These are phyloP conservation scores for Phytophthora hybrid DNA, from an alignment of 352 stramenopile species.

Conservation along the genomic window DNA sequence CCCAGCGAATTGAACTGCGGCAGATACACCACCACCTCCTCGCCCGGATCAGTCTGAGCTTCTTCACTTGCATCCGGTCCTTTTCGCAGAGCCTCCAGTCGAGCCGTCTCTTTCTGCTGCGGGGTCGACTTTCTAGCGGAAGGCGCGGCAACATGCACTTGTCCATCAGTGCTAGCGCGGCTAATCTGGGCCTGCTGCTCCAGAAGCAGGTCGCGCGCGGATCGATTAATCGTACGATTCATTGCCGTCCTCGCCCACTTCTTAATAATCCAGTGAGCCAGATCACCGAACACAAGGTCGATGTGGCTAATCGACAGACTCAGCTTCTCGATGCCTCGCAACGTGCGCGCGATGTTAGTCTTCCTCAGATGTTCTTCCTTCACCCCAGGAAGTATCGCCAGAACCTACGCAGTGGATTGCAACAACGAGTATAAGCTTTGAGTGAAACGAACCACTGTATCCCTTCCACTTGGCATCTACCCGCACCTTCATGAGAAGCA, in stretches of 20 bases:
- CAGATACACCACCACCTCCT: conserved; percentile 57
- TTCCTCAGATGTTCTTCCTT: conserved; percentile 60
- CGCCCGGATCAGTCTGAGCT: conserved; percentile 28
- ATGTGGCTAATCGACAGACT: conserved; percentile 51
- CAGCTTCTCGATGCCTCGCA: conserved; percentile 55
- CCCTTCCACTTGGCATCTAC: not conserved
- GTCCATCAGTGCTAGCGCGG: conserved; percentile 33
- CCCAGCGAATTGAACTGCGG: conserved; percentile 73
- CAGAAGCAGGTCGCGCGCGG: conserved; percentile 51
- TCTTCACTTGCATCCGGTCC: conserved; percentile 14
- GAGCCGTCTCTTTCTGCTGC: conserved; percentile 37
- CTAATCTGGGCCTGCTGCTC: conserved; percentile 53
- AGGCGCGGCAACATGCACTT: conserved; percentile 39
- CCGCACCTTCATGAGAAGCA: conserved; percentile 66
- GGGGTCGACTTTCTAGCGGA: conserved; percentile 24
- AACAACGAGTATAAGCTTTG: not conserved
- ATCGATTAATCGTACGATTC: conserved; percentile 49
- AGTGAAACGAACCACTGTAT: not conserved
- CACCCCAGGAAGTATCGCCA: conserved; percentile 62
- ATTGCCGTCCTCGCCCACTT: conserved; percentile 63
- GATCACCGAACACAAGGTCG: conserved; percentile 52
- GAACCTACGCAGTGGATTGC: conserved; percentile 19
- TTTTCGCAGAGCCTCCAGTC: conserved; percentile 42
- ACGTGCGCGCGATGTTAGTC: conserved; percentile 66
- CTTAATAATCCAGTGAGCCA: conserved; percentile 71